Base-by-base conservation (phyloP, 208 protist species). In the Paratrypanosoma confusum region DNA sequence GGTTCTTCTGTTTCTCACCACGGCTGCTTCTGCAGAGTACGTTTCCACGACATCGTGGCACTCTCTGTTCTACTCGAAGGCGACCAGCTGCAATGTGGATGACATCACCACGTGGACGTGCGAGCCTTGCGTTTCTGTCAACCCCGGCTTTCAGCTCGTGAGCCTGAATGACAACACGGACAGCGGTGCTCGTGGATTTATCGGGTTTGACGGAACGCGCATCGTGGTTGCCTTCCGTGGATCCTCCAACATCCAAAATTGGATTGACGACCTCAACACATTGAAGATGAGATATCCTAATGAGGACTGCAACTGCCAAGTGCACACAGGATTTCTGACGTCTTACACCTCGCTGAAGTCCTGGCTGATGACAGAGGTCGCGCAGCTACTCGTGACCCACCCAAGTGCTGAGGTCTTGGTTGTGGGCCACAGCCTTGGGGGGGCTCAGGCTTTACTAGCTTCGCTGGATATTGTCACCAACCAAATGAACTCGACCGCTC, bases 381-480 rank as follows among this genome's bases (percentile, higher is more conserved):
- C 54, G 27, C 5, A 24, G 23, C 59, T 86, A 33, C 53, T 49
- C 3, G 27, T 0, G 3, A 16, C 16, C 13, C 52, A 80, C 52
- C 72, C 60, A 5, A 24, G 5, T 33, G 65, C 63, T 39, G 36
- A 27, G 2, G n/a, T 82, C 11, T 50, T 86, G 45, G 20, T 89
- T 41, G 81, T 77, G 1, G 81, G 81, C 1, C 81, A 90, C 68
- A 81, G 68, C 4, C 57, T 90, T 14, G 81, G 81, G 31, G 81
- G 58, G n/a, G 81, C 81, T 4, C 45, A 86, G 3, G 76, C 81
- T 3, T 6, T 61, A 10, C 45, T 86, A 10, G 37, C 48, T 11
- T 69, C 72, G 1, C 29, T 70, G 4, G 69, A 86, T 24, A 5
- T 81, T 24, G 41, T 22, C 17, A 1, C 34, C 39, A 17, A 20